Conservation (phyloP, 2,329 filamentous ascomycete species). For the Claviceps fusiformis region DNA sequence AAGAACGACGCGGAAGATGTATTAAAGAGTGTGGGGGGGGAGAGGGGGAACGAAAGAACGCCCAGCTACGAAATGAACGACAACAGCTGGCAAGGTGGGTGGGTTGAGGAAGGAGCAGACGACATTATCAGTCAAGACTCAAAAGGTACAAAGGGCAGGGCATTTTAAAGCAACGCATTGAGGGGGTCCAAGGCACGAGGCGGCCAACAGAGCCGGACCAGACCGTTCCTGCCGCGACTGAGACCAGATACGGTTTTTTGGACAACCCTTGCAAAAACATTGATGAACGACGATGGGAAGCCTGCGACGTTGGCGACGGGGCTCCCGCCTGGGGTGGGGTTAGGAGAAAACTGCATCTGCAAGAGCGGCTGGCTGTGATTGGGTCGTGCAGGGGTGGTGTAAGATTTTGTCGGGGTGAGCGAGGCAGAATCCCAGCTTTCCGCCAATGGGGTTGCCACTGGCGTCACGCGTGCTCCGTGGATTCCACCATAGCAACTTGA, state of each 20-base stretch:
- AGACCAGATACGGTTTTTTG: not conserved
- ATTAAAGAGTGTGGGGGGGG: conserved; percentile 17
- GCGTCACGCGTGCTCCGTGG: not conserved
- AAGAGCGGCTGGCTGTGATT: conserved; percentile 3
- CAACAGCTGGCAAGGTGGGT: conserved; percentile 12
- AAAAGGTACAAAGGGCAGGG: conserved; percentile 14
- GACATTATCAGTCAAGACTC: not conserved
- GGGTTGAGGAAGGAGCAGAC: conserved; percentile 2
- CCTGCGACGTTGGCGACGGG: not conserved
- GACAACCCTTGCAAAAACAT: not conserved
- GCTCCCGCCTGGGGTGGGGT: not conserved
- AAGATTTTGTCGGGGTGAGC: not conserved
- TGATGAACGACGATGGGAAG: not conserved
- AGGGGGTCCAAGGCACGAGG: no score
- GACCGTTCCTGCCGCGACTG: not conserved
- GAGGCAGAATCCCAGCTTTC: not conserved
- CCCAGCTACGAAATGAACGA: no score
- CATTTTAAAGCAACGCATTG: not conserved
- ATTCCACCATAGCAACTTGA: not conserved
- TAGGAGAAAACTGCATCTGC: conserved; percentile 8
- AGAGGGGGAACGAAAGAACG: not conserved
- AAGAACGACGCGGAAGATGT: conserved; percentile 3
- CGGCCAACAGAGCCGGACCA: not conserved
- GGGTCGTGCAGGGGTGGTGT: conserved; percentile 3
- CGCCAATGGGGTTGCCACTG: not conserved